A percentile compares a stretch with the other conserved stretches of the same genome.
phyloP scores from a whole-genome alignment of 441 rosid genomes.

The Sinapis alba region DNA sequence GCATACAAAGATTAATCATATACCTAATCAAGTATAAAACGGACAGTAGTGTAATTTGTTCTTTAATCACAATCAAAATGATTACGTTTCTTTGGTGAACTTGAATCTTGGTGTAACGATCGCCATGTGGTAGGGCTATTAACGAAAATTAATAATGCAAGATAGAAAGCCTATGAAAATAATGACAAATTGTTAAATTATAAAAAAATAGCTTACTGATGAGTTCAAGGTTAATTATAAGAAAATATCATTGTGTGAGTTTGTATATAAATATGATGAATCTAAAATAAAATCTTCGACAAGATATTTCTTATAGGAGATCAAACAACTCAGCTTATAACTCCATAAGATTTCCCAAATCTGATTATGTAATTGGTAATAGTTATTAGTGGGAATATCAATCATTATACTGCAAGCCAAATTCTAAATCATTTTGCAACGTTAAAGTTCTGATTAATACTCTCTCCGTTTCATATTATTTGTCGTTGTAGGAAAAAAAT shows the following conservation, averaged over 20 bases:
- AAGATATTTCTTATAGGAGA: neutral
- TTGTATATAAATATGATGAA: slow-evolving; percentile 2
- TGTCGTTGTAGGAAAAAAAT: no score
- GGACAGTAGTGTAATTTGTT: slow-evolving; percentile 12
- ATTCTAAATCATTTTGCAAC: slow-evolving; percentile 5
- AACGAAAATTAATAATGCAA: slow-evolving; percentile 21
- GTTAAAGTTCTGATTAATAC: neutral
- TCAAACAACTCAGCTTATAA: slow-evolving; percentile 28
- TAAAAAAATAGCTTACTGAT: neutral
- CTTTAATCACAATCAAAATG: slow-evolving; percentile 14
- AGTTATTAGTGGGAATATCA: slow-evolving; percentile 1
- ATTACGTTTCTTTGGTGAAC: slow-evolving; percentile 29
- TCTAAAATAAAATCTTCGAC: slow-evolving; percentile 12
- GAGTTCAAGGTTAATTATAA: slow-evolving; percentile 9
- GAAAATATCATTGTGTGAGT: slow-evolving; percentile 9
- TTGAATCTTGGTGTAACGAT: slow-evolving; percentile 10
- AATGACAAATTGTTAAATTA: neutral
- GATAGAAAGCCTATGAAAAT: neutral
- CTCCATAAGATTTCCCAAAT: slow-evolving; percentile 14
- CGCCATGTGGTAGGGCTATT: slow-evolving; percentile 36
- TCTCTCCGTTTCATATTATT: no score
- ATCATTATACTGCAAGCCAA: neutral
- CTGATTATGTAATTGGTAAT: slow-evolving; percentile 5
- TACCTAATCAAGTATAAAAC: slow-evolving; percentile 5
- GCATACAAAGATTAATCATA: neutral